Evolutionary conservation across 495 filamentous ascomycete species (phyloP).

Genomic region (Tetracladium setigerum): DNA sequence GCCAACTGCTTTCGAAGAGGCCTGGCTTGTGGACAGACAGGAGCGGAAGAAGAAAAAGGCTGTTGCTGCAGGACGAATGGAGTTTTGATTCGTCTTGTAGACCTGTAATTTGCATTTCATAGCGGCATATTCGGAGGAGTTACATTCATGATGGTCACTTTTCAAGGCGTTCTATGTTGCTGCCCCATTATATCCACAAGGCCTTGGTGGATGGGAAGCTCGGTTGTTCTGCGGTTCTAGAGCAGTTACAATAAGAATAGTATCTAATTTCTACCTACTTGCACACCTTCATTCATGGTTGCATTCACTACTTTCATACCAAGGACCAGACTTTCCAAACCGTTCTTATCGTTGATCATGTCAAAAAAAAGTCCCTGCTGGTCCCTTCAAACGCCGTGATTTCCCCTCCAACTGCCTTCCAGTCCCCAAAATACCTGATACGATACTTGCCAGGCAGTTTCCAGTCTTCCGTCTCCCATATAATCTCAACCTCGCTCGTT

Average conservation of each 20-base stretch:
- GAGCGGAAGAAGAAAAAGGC: constrained; percentile 15
- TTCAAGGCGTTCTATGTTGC: too few relatives aligned
- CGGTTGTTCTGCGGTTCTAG: neutral
- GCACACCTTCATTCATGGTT: too few relatives aligned
- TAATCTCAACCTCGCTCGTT: constrained; percentile 69
- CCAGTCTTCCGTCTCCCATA: constrained; percentile 68
- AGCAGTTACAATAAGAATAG: too few relatives aligned
- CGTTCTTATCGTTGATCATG: constrained; percentile 4
- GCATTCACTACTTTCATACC: neutral
- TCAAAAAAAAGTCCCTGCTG: constrained; percentile 54
- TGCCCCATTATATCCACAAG: too few relatives aligned
- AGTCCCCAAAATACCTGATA: constrained; percentile 79
- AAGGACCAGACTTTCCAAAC: neutral
- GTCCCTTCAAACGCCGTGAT: constrained; percentile 71
- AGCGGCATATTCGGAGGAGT: constrained; percentile 7
- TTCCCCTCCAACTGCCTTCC: constrained; percentile 58
- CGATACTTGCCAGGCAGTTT: constrained; percentile 60
- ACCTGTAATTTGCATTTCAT: neutral
- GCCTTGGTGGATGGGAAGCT: neutral
- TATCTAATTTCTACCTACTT: too few relatives aligned
- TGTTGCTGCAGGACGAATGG: neutral
- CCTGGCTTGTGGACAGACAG: constrained; percentile 38
- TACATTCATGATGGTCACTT: too few relatives aligned
- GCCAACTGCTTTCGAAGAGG: constrained; percentile 71
- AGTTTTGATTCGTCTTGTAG: too few relatives aligned